Evolutionary conservation across 2,329 filamentous ascomycete genomes (phyloP).

Genomic region (Xylaria sp.): DNA sequence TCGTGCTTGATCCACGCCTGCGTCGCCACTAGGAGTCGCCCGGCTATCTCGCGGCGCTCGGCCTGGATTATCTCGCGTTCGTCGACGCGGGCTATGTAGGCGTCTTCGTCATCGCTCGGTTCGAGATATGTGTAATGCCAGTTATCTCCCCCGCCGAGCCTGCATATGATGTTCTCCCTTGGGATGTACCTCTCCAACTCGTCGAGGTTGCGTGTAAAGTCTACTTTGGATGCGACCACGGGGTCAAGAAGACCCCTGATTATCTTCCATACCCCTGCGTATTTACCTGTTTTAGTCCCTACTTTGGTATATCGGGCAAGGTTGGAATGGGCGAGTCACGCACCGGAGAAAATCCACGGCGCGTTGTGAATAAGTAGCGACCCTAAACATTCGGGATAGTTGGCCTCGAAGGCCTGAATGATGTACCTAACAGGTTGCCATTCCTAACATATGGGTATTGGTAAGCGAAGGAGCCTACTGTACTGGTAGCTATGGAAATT

Average conservation of each 20-base stretch:
- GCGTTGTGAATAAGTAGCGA: constrained; percentile 91
- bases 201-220: constrained; percentile 82
- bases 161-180: constrained; percentile 75
- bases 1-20: constrained; percentile 72
- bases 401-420: constrained; percentile 98
- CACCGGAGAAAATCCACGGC: constrained; percentile 92
- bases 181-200: constrained; percentile 82
- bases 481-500: not conserved
- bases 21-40: constrained; percentile 77
- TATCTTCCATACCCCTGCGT: constrained; percentile 84
- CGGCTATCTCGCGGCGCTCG: constrained; percentile 70
- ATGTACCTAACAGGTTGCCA: constrained; percentile 97
- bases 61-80: constrained; percentile 70
- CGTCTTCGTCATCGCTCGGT: constrained; percentile 78
- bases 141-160: constrained; percentile 83
- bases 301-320: not conserved
- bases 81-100: constrained; percentile 69
- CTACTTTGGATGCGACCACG: constrained; percentile 89
- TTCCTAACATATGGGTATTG: constrained; percentile 63
- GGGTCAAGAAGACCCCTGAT: constrained; percentile 95
- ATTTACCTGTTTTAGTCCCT: constrained; percentile 18
- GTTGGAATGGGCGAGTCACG: constrained; percentile 39
- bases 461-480: constrained; percentile 9
- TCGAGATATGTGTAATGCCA: constrained; percentile 86
- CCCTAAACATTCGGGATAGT: constrained; percentile 92